These are phyloP conservation scores for Murraya paniculata DNA, from an alignment of 345 rosid genomes.

Conservation along the genomic window DNA sequence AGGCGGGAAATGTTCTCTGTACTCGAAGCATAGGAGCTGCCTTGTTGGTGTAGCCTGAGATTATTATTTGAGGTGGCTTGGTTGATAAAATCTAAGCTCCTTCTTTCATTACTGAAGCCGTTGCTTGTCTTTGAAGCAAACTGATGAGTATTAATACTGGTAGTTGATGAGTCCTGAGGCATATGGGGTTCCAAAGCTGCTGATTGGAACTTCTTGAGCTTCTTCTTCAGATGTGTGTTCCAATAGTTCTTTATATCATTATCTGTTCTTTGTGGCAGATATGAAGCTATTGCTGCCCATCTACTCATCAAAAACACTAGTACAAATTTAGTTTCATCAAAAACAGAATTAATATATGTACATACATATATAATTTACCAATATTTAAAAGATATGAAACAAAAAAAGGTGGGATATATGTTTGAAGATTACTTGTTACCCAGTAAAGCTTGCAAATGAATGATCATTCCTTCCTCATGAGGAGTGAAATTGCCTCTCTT, in stretches of 20 bases:
- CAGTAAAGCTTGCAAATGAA: constrained; percentile 96
- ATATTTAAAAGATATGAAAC: background rate
- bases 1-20: constrained; percentile 89
- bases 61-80: constrained; percentile 20
- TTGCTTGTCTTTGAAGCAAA: constrained; percentile 15
- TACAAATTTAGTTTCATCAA: background rate
- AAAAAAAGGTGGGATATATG: background rate
- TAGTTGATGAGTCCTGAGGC: constrained; percentile 24
- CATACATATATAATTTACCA: background rate
- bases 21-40: constrained; percentile 75
- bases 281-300: constrained; percentile 99
- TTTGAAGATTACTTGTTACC: constrained; percentile 92
- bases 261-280: constrained; percentile 93
- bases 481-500: constrained; percentile 95
- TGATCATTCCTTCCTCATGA: constrained; percentile 97
- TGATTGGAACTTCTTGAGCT: constrained; percentile 68
- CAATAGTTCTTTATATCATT: constrained; percentile 98
- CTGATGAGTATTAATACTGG: constrained; percentile 6
- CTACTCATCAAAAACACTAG: constrained; percentile 21
- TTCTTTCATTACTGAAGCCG: constrained; percentile 17
- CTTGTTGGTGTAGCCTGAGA: constrained; percentile 13
- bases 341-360: background rate
- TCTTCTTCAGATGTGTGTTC: constrained; percentile 99
- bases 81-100: constrained; percentile 26
- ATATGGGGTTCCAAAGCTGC: constrained; percentile 30